Percentiles rank a stretch among this genome's conserved stretches.
phyloP scores from a whole-genome alignment of 805 yeast genomes.

The Tetrapisispora namnaoensis region DNA sequence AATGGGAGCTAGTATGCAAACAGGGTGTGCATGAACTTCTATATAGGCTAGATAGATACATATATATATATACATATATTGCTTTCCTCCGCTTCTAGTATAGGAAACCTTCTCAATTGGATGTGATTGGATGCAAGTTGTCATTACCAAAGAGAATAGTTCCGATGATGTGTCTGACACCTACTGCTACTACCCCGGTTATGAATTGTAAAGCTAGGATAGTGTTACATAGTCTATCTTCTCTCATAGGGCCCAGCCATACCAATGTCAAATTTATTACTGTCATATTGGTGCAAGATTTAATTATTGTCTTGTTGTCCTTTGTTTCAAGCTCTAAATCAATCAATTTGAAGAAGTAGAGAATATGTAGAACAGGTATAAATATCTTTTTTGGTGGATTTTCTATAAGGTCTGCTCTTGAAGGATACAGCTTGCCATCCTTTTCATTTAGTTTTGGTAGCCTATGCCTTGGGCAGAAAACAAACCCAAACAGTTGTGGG shows the following conservation, averaged over 20 bases:
- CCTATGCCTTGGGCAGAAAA: slow-evolving; percentile 94
- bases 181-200: slow-evolving; percentile 56
- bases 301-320: slow-evolving; percentile 15
- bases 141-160: slow-evolving; percentile 84
- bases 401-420: slow-evolving; percentile 39
- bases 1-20: too few relatives aligned
- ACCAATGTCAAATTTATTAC: slow-evolving; percentile 74
- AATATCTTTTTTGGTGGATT: slow-evolving; percentile 29
- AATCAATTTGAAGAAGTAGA: slow-evolving; percentile 41
- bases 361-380: slow-evolving; percentile 29
- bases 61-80: too few relatives aligned
- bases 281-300: slow-evolving; percentile 69
- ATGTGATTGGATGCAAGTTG: slow-evolving; percentile 36
- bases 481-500: slow-evolving; percentile 81
- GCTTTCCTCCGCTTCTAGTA: too few relatives aligned
- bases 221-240: slow-evolving; percentile 57
- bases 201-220: slow-evolving; percentile 54
- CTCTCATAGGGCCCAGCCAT: slow-evolving; percentile 84
- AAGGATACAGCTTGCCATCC: slow-evolving; percentile 70
- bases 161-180: slow-evolving; percentile 74
- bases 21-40: too few relatives aligned
- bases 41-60: too few relatives aligned
- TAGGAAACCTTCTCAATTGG: not conserved
- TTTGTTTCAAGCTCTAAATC: slow-evolving; percentile 35
- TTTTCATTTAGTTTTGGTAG: slow-evolving; percentile 63